Evolutionary conservation across 176 grass and related monocot genomes (phyloP), one percentile per base, ranked within the genome.

Genomic region (Raddia distichophylla): DNA sequence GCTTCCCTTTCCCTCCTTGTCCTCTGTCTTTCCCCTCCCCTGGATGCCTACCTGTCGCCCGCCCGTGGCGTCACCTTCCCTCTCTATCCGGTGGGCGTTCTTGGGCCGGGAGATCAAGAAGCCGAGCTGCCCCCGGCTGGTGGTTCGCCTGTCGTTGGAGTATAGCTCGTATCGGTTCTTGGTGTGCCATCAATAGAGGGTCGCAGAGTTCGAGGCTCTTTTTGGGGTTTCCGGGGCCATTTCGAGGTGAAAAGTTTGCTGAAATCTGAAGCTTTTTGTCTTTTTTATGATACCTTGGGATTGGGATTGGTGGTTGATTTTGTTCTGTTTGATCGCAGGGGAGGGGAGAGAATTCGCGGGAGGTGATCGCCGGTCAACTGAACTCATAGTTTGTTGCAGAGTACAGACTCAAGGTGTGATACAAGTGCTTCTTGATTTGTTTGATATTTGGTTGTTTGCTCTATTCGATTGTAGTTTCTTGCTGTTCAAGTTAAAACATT

Each of bases 1-100:
- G 80, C 66, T 86, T 61, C 37, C 82, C 79, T 40, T 40, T 40
- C 82, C 77, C 68, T 54, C 48, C 85, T 80, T 91, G 86, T 91
- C 80, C 70, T 86, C 82, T 80, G 78, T 55, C 72, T 17, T 18
- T 8, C 75, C 69, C 77, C 18, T 13, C 82, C 20, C 51, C 78
- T 48, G 77, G 56, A 75, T 34, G 45, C 71, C 82, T 82, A 82
- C 82, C 40, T 64, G 72, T 58, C 67, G 67, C 80, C 66, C 35
- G 55, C 76, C 67, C n/a, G 60, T 20, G 58, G 12, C 45, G 69
- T 62, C 35, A 40, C 49, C 76, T 44, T 20, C 16, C 32, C 48
- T 27, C 32, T 85, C 71, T 80, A 81, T 77, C 77, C 72, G 65
- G n/a, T 64, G 15, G 52, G 15, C 61, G 84, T 73, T 80, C 68